Evolutionary conservation across 441 rosid species (phyloP), one percentile per base, ranked within the genome.

Genomic region (Metrosideros polymorpha): DNA sequence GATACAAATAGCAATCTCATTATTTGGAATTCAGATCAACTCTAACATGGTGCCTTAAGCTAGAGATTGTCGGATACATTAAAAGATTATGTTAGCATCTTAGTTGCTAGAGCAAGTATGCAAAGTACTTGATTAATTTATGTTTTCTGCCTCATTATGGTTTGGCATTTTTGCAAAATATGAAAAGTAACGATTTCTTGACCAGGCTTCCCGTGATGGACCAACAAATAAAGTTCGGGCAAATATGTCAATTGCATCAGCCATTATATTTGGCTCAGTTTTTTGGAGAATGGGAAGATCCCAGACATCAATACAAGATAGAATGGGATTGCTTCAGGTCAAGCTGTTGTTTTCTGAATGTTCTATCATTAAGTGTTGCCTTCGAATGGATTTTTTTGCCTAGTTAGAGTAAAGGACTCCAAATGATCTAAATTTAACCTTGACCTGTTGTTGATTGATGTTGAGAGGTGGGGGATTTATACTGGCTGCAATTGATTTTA

Each of bases 321-420:
- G 99, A 91, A 94, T 96, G 99, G 99, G 99, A 54, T 92, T 97
- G 91, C 99, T 97, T 88, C 99, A 97, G 99, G 99, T 97, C 85
- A 85, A 85, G 12, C 77, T 84, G 61, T 39, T 83, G 32, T 85
- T 89, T 90, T 88, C 86, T 53, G 61, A 53, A 55, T 55, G 22
- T 47, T 29, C 59, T 55, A 2, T 24, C n/a, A 24, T 54, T 25
- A 43, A 43, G 47, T 63, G 30, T 10, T 17, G 51, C 13, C 45
- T 59, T 82, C 0, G 19, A 71, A 83, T 57, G 10, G 15, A 24
- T 6, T 39, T 39, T 9, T 79, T 4, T n/a, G n/a, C 52, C 53
- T 82, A 47, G 84, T 47, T 82, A 75, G 42, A 47, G 24, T 75
- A 27, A 29, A 51, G 84, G 52, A 30, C 47, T 22, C 9, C 15